These are phyloP conservation scores for Elsinoe batatas DNA, from an alignment of 2,329 filamentous ascomycete genomes.

Conservation along the genomic window DNA sequence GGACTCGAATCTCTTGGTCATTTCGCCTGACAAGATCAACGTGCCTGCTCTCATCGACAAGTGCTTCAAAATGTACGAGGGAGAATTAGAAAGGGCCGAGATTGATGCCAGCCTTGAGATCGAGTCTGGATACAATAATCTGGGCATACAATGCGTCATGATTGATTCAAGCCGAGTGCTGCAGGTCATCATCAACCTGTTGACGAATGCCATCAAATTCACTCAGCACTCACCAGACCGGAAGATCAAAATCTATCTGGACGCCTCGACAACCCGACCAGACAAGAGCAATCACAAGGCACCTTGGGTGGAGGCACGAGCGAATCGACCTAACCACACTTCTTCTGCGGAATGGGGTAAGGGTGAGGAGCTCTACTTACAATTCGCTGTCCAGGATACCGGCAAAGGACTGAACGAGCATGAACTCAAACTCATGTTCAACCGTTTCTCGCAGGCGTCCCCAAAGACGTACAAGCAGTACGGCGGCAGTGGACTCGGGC, in stretches of 20 bases:
- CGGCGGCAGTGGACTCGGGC: conserved; percentile 56
- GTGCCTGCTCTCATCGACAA: conserved; percentile 28
- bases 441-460: conserved; percentile 58
- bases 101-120: conserved; percentile 26
- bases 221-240: conserved; percentile 29
- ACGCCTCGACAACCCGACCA: conserved; percentile 27
- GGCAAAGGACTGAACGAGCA: conserved; percentile 28
- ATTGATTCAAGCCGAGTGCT: conserved; percentile 35
- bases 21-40: conserved; percentile 33
- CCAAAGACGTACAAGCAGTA: conserved; percentile 58
- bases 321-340: conserved; percentile 19
- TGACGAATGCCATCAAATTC: conserved; percentile 41
- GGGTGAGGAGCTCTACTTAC: conserved; percentile 29
- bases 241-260: conserved; percentile 30
- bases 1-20: conserved; percentile 26
- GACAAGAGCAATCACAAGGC: conserved; percentile 25
- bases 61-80: conserved; percentile 31
- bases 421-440: conserved; percentile 45
- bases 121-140: conserved; percentile 28
- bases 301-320: conserved; percentile 24
- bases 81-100: conserved; percentile 28
- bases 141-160: conserved; percentile 29
- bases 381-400: conserved; percentile 28
- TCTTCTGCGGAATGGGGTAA: conserved; percentile 27
- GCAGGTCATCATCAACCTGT: conserved; percentile 34